Conservation (phyloP, 441 rosid species). For the Pelargonium citronellum region DNA sequence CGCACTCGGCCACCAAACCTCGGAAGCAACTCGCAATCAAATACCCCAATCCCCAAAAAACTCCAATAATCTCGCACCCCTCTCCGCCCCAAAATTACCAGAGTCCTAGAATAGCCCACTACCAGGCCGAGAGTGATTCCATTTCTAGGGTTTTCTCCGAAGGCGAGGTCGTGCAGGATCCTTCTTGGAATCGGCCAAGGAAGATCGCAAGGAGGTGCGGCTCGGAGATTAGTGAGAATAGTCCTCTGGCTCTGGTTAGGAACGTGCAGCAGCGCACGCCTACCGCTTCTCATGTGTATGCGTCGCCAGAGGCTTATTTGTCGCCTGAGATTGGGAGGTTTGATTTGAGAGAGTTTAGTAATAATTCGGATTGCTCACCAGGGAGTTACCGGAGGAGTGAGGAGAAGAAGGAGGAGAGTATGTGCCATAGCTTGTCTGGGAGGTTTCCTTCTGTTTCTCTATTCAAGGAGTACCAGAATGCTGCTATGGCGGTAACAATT, state of each 20-base stretch:
- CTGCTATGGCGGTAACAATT: constrained; percentile 69
- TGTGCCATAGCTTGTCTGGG: constrained; percentile 57
- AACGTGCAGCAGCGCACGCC: constrained; percentile 35
- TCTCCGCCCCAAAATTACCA: constrained; percentile 37
- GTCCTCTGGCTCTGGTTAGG: constrained; percentile 48
- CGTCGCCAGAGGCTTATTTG: constrained; percentile 51
- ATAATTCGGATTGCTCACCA: constrained; percentile 33
- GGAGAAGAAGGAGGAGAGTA: constrained; percentile 27
- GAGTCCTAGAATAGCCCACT: constrained; percentile 21
- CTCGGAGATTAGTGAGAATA: constrained; percentile 44
- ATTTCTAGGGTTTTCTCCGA: constrained; percentile 11
- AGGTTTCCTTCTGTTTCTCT: constrained; percentile 76
- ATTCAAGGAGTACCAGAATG: constrained; percentile 77
- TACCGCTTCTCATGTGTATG: constrained; percentile 16
- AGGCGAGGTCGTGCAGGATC: constrained; percentile 27
- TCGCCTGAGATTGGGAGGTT: constrained; percentile 57
- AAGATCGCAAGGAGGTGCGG: constrained; percentile 48
- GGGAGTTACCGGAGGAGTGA: constrained; percentile 33
- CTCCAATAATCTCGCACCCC: constrained; percentile 45
- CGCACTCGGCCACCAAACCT: constrained; percentile 46
- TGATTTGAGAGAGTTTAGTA: constrained; percentile 11
- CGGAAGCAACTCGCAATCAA: constrained; percentile 52
- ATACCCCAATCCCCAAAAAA: constrained; percentile 51
- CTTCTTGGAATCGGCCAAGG: constrained; percentile 32
- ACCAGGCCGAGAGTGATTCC: constrained; percentile 27